phyloP scores from a whole-genome alignment of 1,284 basidiomycete species.

The Cryptococcus sp. region DNA sequence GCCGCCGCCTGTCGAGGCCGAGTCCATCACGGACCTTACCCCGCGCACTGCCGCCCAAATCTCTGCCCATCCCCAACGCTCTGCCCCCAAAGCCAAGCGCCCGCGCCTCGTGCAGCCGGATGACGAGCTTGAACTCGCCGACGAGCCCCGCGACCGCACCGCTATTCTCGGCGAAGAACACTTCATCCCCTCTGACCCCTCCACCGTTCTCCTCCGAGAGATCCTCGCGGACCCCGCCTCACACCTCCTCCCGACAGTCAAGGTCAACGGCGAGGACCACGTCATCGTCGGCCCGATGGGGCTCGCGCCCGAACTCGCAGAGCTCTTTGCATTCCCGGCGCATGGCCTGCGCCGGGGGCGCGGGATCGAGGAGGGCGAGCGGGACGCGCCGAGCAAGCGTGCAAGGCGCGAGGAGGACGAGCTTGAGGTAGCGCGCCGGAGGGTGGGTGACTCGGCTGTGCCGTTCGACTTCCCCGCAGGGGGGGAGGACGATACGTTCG shows the following conservation, averaged over 20 bases:
- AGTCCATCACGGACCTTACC: constrained; percentile 50
- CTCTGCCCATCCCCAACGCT: constrained; percentile 57
- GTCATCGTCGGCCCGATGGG: constrained; percentile 70
- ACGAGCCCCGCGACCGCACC: constrained; percentile 61
- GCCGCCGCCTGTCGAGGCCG: constrained; percentile 29
- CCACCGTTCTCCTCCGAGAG: constrained; percentile 74
- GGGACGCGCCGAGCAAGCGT: constrained; percentile 36
- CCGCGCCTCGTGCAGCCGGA: constrained; percentile 56
- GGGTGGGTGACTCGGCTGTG: constrained; percentile 13
- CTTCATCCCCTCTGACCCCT: constrained; percentile 75
- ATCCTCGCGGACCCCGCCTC: constrained; percentile 79
- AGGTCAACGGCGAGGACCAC: constrained; percentile 60
- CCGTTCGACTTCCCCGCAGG: constrained; percentile 15
- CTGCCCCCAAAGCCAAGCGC: constrained; percentile 61
- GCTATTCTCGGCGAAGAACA: constrained; percentile 72
- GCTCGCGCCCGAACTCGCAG: constrained; percentile 67
- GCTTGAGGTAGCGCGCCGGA: constrained; percentile 52
- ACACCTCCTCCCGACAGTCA: constrained; percentile 76
- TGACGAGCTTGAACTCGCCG: constrained; percentile 74
- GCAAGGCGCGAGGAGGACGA: constrained; percentile 23
- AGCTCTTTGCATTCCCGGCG: constrained; percentile 78
- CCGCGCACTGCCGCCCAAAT: constrained; percentile 55
- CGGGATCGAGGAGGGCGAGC: constrained; percentile 54
- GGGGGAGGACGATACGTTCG: constrained; percentile 14
- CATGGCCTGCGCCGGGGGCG: constrained; percentile 52